phyloP scores from a whole-genome alignment of 768 basidiomycete genomes.

The Tricholoma flavovirens region DNA sequence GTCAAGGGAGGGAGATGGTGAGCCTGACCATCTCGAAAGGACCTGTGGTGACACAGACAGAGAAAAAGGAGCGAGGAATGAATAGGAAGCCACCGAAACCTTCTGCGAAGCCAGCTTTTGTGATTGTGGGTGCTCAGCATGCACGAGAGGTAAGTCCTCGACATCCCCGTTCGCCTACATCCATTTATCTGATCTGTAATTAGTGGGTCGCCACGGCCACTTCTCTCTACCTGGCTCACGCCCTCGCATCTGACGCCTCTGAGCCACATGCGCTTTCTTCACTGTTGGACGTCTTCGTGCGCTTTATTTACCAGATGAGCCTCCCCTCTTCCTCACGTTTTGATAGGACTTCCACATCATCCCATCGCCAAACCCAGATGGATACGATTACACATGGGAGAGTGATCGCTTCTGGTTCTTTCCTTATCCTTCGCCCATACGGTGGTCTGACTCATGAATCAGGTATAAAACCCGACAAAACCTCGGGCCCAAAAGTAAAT shows the following conservation, averaged over 20 bases:
- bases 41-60: slow-evolving; percentile 5
- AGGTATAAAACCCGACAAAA: slow-evolving; percentile 71
- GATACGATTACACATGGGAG: slow-evolving; percentile 72
- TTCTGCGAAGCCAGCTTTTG: slow-evolving; percentile 46
- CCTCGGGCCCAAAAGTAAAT: slow-evolving; percentile 41
- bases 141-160: slow-evolving; percentile 57
- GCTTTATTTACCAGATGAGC: slow-evolving; percentile 10
- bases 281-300: slow-evolving; percentile 51
- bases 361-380: slow-evolving; percentile 65
- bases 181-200: background rate
- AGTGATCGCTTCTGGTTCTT: slow-evolving; percentile 57
- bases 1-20: slow-evolving; percentile 53
- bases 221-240: slow-evolving; percentile 67
- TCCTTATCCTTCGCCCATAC: background rate
- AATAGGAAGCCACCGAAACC: slow-evolving; percentile 11
- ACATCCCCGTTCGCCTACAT: background rate
- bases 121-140: slow-evolving; percentile 70
- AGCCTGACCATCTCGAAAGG: slow-evolving; percentile 43
- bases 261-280: slow-evolving; percentile 40
- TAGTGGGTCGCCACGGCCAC: slow-evolving; percentile 82
- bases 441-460: background rate
- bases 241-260: slow-evolving; percentile 47
- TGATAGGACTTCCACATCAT: slow-evolving; percentile 60
- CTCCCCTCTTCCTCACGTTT: background rate
- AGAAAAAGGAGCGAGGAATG: slow-evolving; percentile 11